Evolutionary conservation across 2,329 filamentous ascomycete genomes (phyloP).

Genomic region (Botrytis fabae): DNA sequence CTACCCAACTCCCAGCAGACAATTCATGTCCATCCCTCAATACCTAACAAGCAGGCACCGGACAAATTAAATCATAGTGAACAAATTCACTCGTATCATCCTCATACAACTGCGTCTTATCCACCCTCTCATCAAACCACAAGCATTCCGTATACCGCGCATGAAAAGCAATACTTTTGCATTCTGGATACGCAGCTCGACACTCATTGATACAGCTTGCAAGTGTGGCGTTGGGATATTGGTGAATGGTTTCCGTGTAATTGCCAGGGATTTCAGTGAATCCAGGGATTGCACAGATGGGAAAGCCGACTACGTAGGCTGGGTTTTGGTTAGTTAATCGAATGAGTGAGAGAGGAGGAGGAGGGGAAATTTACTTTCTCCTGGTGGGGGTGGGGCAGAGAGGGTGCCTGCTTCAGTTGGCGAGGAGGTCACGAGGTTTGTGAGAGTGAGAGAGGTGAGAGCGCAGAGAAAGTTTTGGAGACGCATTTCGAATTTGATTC

Average conservation of each 20-base stretch:
- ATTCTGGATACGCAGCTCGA: conserved; percentile 13
- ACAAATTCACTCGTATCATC: conserved; percentile 18
- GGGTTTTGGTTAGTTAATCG: not conserved
- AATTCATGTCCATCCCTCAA: too few species aligned
- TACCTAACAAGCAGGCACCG: not conserved
- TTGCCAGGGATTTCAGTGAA: not conserved
- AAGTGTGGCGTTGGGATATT: not conserved
- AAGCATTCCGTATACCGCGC: conserved; percentile 16
- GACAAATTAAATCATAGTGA: conserved; percentile 23
- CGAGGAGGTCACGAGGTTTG: conserved; percentile 8
- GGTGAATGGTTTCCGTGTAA: conserved; percentile 15
- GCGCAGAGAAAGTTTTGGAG: not conserved
- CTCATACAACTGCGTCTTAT: conserved; percentile 17
- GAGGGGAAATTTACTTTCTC: not conserved
- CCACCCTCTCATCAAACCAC: conserved; percentile 9
- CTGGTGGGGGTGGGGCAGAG: conserved; percentile 6
- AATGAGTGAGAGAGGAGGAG: too few species aligned
- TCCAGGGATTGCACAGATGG: not conserved
- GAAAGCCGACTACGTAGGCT: conserved; percentile 10
- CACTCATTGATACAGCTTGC: conserved; percentile 14
- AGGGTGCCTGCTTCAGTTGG: not conserved
- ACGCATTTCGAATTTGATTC: not conserved
- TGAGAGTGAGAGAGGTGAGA: not conserved
- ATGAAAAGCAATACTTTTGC: conserved; percentile 17
- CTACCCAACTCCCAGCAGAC: too few species aligned